A percentile compares a stretch with the other conserved stretches of the same genome.
Conservation (phyloP, 139 green algal species). For the Raphidocelis subcapitata region DNA sequence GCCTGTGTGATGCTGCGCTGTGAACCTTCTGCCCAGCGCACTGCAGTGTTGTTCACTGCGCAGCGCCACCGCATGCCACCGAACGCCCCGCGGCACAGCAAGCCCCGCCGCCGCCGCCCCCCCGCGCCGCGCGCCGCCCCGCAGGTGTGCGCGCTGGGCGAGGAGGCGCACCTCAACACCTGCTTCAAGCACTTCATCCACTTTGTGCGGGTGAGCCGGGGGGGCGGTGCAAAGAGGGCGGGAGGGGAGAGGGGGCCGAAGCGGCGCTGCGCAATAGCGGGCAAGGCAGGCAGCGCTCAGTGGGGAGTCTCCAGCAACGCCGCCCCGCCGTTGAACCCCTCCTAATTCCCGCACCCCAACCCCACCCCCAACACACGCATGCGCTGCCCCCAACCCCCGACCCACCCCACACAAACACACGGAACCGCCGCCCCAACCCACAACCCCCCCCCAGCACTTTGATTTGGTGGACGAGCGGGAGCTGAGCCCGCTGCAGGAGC, state of each 20-base stretch:
- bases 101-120: too few relatives aligned
- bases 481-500: slow-evolving; percentile 89
- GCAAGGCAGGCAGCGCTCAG: background rate
- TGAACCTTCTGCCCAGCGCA: too few relatives aligned
- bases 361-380: background rate
- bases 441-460: slow-evolving; percentile 70
- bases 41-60: too few relatives aligned
- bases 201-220: slow-evolving; percentile 71
- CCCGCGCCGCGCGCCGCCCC: background rate
- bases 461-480: slow-evolving; percentile 92
- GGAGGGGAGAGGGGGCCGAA: background rate
- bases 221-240: background rate
- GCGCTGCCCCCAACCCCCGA: background rate
- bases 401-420: background rate
- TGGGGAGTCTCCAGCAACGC: background rate
- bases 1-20: too few relatives aligned
- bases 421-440: background rate
- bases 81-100: too few relatives aligned
- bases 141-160: slow-evolving; percentile 63
- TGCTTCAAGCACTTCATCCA: slow-evolving; percentile 99
- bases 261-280: background rate
- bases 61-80: too few relatives aligned
- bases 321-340: background rate
- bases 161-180: slow-evolving; percentile 98
- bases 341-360: too few relatives aligned